Evolutionary conservation across 2,329 filamentous ascomycete species (phyloP).

Genomic region (Ciborinia camelliae): DNA sequence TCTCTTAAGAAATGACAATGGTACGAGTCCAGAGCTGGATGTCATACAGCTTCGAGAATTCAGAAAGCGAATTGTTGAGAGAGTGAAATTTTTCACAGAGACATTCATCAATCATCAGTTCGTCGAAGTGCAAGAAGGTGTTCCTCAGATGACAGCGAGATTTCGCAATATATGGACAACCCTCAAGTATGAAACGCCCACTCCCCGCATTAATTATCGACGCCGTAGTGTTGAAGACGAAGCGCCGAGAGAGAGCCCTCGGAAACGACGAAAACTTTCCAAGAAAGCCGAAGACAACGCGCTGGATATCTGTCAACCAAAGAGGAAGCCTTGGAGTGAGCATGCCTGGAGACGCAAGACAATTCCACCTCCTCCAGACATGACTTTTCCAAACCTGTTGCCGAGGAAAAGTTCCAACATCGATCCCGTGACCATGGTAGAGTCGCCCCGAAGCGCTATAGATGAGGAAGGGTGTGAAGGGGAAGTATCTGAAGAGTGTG

Average conservation of each 20-base stretch:
- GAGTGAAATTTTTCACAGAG: slow-evolving; percentile 14
- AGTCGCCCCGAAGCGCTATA: not conserved
- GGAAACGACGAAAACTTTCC: slow-evolving; percentile 8
- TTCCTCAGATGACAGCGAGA: slow-evolving; percentile 11
- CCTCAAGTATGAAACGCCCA: slow-evolving; percentile 8
- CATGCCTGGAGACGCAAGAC: slow-evolving; percentile 9
- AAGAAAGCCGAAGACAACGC: slow-evolving; percentile 8
- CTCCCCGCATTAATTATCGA: not conserved
- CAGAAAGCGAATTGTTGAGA: slow-evolving; percentile 11
- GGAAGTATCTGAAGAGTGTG: not conserved
- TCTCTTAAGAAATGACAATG: slow-evolving; percentile 2
- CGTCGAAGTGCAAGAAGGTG: slow-evolving; percentile 13
- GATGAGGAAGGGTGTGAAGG: not conserved
- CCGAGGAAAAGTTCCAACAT: slow-evolving; percentile 9
- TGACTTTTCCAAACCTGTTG: slow-evolving; percentile 14
- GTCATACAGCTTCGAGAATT: slow-evolving; percentile 7
- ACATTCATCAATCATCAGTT: slow-evolving; percentile 17
- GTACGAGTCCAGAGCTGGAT: not conserved
- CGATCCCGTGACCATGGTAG: slow-evolving; percentile 5
- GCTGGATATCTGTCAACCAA: not conserved
- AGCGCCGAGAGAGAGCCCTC: not conserved
- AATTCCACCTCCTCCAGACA: slow-evolving; percentile 5
- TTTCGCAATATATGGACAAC: slow-evolving; percentile 17
- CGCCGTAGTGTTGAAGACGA: slow-evolving; percentile 1
- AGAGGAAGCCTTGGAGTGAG: slow-evolving; percentile 4